Evolutionary conservation across 148 eudicot species (phyloP), one percentile per base, ranked within the genome.

Genomic region (Limonium bicolor): DNA sequence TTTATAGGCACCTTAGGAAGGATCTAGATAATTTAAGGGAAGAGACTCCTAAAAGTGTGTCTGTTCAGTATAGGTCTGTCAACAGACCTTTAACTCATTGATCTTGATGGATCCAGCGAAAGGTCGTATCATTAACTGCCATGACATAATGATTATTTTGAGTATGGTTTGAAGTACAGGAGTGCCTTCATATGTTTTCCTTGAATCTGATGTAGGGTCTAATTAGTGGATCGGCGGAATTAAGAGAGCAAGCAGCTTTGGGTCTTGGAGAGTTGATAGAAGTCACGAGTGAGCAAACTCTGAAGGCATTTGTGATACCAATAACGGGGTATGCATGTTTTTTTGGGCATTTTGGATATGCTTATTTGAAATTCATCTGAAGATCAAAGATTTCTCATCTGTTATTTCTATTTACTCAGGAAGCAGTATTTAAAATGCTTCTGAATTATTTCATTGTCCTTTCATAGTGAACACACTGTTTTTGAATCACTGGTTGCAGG

Each of bases 211-310:
- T 32, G 17, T 58, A 90, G 99, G 99, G 99, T 42, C 65, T 90
- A 26, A 78, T 65, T 41, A 85, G 95, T 65, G 99, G 99, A 57
- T 85, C 99, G 20, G 94, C 95, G 30, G 99, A 90, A 57, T 60
- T 90, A 40, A 73, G 99, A 59, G 99, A 85, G 61, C 99, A 90
- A 61, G 99, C 99, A 20, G 99, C 99, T 13, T 62, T 70, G 56
- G 99, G 99, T 51, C 85, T 90, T 65, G 99, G 99, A 25, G 99
- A 90, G 50, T 63, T 90, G 61, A 81, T 90, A 58, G 99, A 90
- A 71, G 95, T 85, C 48, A 90, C 99, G 18, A 76, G 95, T 18
- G 99, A 90, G 57, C 56, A 76, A 58, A 57, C 95, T 24, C 74
- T 90, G 17, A 85, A 65, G 71, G 85, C 67, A 33, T 90, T 90